Base-by-base conservation (phyloP, 2,329 filamentous ascomycete genomes). In the Ambrosiella beaveri region DNA sequence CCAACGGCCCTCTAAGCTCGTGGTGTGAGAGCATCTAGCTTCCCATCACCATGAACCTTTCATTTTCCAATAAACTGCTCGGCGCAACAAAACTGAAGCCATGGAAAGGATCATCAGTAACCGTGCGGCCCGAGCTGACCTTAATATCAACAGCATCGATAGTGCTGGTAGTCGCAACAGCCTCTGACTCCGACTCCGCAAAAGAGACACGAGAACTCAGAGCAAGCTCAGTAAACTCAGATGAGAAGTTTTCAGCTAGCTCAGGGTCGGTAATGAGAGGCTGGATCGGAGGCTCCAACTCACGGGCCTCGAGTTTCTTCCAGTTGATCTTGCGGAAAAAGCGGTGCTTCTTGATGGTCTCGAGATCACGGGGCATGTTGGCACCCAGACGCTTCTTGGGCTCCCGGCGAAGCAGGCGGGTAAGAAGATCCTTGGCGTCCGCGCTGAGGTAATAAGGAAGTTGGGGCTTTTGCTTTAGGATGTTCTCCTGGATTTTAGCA, bases 291-390 rank as follows among this genome's bases (percentile, higher is more conserved):
- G 93, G 86, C 64, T 87, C 84, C 52, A 95, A 64, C 70, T 96
- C 88, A 40, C 91, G 80, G 36, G 80, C 81, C 62, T 86, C 88
- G 12, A 98, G 78, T 65, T 83, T 85, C 71, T 82, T 84, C 93
- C 93, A 98, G 72, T 98, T 84, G 66, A 98, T 94, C 73, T 88
- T 93, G 66, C 87, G 82, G 79, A 98, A 98, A 76, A 98, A 98
- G 8, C 93, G 82, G 68, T 98, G 93, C 62, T 84, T 83, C 76
- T 95, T 95, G 72, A 98, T 86, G 0, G 77, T 84, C 57, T 80
- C 75, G 54, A 98, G 73, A 64, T 98, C 93, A 71, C 90, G 91
- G 49, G 86, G 85, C 82, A 94, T 95, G 68, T 86, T 84, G 60
- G 82, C 81, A 3, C 93, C 93, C 0, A 98, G 80, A 13, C 93